Base-by-base conservation (phyloP, 805 yeast species). In the Candida nitratophila region DNA sequence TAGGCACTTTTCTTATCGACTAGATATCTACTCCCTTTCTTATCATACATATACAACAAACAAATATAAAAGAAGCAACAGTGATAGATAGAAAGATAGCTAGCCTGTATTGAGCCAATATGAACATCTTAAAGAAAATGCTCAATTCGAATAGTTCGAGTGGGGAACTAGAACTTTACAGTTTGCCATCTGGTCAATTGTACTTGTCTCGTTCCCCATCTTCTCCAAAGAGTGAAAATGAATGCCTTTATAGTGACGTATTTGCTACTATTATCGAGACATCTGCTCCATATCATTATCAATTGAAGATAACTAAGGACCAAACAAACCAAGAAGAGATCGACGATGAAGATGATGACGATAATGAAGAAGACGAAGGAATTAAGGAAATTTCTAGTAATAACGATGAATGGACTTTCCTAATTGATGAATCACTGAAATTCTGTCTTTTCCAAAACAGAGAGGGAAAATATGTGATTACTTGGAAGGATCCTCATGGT, bases 151-250 rank as follows among this genome's bases (percentile, higher is more conserved):
- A 32, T 15, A 68, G 73, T 26, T 66, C 80, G 11, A 73, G 74
- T 32, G 82, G 81, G 54, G 83, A 80, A 46, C 63, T 87, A 29
- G 77, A 80, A 10, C 71, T 76, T 54, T 24, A 9, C 12, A 39
- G 27, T 20, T 71, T 93, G 40, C 87, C 96, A 2, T 74, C 83
- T 0, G 98, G 97, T 3, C 83, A 81, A 63, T 71, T 91, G 39
- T 85, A 72, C 56, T 69, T 91, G 38, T 73, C 84, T 16, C 69
- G 98, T 40, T 73, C 86, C 1, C 84, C 86, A 6, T 73, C 71
- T 20, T 86, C 96, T 2, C 96, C 96, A 12, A 87, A 88, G 59
- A 90, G 96, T 9, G 89, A 81, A 22, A 69, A 80, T 31, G 97
- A 93, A 62, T 83, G 90, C 54, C 69, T 88, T 19, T 90, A 80